Conservation (phyloP, 495 filamentous ascomycete species). For the Chaetomium fimeti region DNA sequence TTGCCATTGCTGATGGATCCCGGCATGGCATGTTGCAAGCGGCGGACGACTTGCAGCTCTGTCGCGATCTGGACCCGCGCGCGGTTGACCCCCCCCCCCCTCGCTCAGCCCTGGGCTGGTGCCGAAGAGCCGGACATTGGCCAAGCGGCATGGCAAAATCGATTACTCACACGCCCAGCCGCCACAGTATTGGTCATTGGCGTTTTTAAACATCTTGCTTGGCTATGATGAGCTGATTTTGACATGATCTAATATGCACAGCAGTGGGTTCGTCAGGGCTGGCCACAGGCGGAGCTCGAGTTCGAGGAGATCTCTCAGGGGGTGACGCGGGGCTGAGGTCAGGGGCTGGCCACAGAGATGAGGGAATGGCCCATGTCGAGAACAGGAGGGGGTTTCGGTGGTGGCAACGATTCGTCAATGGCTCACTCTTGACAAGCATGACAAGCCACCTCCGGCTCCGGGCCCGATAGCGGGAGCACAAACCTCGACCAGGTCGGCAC, state of each 20-base stretch:
- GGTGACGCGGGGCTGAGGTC: not conserved
- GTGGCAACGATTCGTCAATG: conserved; percentile 11
- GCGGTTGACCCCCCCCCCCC: not conserved
- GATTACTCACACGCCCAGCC: conserved; percentile 2
- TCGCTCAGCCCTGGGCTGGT: conserved; percentile 15
- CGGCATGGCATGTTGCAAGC: conserved; percentile 18
- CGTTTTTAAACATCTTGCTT: conserved; percentile 1
- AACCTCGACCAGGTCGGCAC: conserved; percentile 5
- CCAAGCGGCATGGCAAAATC: not conserved
- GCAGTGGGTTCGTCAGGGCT: conserved; percentile 2
- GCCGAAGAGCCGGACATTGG: conserved; percentile 17
- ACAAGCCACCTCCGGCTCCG: not conserved
- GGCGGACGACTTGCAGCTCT: conserved; percentile 5
- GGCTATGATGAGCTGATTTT: not conserved
- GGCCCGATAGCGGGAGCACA: not conserved
- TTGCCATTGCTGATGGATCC: not conserved
- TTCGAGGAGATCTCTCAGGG: not conserved
- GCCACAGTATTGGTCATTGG: conserved; percentile 3
- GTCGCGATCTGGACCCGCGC: conserved; percentile 16
- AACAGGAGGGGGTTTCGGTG: conserved; percentile 1
- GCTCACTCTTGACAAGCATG: not conserved
- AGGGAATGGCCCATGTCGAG: not conserved
- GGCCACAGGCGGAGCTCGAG: too few species aligned
- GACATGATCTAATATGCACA: conserved; percentile 9
- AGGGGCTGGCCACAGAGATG: not conserved